phyloP scores from a whole-genome alignment of 139 green algal species.

The Tetraselmis chui region DNA sequence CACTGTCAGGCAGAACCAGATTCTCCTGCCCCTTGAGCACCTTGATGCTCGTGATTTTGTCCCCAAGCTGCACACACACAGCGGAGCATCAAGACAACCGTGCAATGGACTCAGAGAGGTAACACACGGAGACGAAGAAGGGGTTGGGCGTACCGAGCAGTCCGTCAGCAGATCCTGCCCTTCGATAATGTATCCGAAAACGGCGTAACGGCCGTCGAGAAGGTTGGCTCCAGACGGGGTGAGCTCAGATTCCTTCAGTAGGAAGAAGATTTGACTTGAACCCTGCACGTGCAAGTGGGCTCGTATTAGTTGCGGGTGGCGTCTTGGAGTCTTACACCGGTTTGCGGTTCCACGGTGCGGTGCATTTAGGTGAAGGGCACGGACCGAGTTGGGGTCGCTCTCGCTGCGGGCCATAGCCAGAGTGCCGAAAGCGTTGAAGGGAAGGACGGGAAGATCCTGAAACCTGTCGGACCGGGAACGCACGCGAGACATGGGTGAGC shows the following conservation, averaged over 20 bases:
- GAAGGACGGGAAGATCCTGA: conserved; percentile 82
- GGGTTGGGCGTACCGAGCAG: neutral
- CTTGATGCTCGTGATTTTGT: conserved; percentile 82
- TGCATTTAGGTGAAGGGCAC: too few species aligned
- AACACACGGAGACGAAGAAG: neutral
- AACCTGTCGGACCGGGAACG: too few species aligned
- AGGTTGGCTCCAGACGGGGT: conserved; percentile 94
- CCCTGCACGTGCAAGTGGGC: neutral
- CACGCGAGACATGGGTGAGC: too few species aligned
- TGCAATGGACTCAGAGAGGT: neutral
- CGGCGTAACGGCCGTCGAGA: conserved; percentile 92
- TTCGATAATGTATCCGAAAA: conserved; percentile 93
- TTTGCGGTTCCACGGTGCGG: too few species aligned
- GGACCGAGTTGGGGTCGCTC: conserved; percentile 89
- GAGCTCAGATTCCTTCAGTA: conserved; percentile 97
- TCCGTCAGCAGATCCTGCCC: conserved; percentile 35
- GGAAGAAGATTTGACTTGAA: conserved; percentile 81
- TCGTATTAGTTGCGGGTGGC: too few species aligned
- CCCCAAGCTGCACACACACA: conserved; percentile 54
- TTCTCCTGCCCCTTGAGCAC: conserved; percentile 64
- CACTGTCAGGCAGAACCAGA: conserved; percentile 22
- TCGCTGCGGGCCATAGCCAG: conserved; percentile 88
- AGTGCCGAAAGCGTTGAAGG: conserved; percentile 98
- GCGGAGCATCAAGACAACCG: neutral
- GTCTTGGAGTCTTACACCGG: too few species aligned